These are phyloP conservation scores for Brasilioporus rufonigricans DNA, from an alignment of 768 basidiomycete species.

Conservation along the genomic window DNA sequence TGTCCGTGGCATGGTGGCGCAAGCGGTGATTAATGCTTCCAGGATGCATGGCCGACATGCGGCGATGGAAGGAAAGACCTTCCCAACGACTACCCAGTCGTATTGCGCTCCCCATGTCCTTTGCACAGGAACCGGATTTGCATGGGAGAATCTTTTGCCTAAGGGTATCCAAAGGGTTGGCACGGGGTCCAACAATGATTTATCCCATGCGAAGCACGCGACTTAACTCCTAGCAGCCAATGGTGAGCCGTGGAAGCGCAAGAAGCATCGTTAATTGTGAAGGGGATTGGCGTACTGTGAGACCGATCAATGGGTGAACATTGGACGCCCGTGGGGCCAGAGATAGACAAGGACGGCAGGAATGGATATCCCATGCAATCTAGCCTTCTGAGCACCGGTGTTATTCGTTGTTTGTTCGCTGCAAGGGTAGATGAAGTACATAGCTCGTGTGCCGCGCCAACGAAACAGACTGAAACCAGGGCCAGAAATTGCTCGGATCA, in stretches of 20 bases:
- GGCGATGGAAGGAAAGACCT: slow-evolving; percentile 20
- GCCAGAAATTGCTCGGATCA: slow-evolving; percentile 1
- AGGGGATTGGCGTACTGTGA: slow-evolving; percentile 26
- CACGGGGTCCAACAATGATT: slow-evolving; percentile 3
- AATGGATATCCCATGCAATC: not conserved
- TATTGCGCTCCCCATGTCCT: slow-evolving; percentile 4
- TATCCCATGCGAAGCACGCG: slow-evolving; percentile 22
- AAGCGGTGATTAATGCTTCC: slow-evolving; percentile 29
- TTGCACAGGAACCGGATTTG: slow-evolving; percentile 22
- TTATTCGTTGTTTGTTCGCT: not conserved
- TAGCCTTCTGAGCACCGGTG: not conserved
- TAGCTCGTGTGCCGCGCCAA: not conserved
- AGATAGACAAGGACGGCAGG: not conserved
- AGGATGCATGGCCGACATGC: slow-evolving; percentile 25
- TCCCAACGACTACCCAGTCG: slow-evolving; percentile 10
- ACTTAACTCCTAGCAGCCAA: slow-evolving; percentile 16
- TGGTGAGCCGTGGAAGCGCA: slow-evolving; percentile 12
- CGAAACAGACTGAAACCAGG: slow-evolving; percentile 18
- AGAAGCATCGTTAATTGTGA: slow-evolving; percentile 18
- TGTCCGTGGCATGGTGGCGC: slow-evolving; percentile 28
- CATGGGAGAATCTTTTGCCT: slow-evolving; percentile 23
- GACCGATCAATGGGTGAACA: slow-evolving; percentile 13
- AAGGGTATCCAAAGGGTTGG: slow-evolving; percentile 4
- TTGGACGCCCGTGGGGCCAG: slow-evolving; percentile 2
- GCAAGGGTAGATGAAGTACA: slow-evolving; percentile 2